A percentile compares a stretch with the other conserved stretches of the same genome.
phyloP scores from a whole-genome alignment of 2,329 filamentous ascomycete genomes.

The Pseudogymnoascus sp. region DNA sequence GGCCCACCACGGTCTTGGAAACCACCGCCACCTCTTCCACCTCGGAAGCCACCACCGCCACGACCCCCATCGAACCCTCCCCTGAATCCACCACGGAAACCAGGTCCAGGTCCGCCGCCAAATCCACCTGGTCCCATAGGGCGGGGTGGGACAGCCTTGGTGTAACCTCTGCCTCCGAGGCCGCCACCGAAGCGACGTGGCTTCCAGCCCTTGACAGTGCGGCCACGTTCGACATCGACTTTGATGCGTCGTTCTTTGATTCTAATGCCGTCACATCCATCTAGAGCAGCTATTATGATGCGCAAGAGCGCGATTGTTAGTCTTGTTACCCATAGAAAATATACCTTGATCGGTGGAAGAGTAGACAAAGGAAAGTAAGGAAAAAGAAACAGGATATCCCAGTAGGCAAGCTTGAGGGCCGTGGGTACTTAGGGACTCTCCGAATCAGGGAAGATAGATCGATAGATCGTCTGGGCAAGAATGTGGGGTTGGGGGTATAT shows the following conservation, averaged over 20 bases:
- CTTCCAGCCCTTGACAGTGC: conserved; percentile 89
- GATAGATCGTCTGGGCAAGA: conserved; percentile 17
- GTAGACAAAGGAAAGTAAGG: conserved; percentile 18
- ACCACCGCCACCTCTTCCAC: conserved; percentile 15
- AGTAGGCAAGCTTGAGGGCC: conserved; percentile 29
- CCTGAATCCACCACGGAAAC: conserved; percentile 29
- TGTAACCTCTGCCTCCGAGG: conserved; percentile 86
- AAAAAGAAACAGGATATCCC: conserved; percentile 26
- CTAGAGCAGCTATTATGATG: conserved; percentile 75
- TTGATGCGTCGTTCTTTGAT: conserved; percentile 89
- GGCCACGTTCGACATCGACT: conserved; percentile 91
- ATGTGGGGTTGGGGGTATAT: conserved; percentile 30
- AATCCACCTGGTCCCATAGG: conserved; percentile 56
- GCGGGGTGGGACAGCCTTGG: conserved; percentile 65
- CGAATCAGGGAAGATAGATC: conserved; percentile 31
- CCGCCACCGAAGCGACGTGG: conserved; percentile 87
- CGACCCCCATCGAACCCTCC: conserved; percentile 30
- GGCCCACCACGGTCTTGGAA: conserved; percentile 26
- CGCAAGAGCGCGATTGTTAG: conserved; percentile 59
- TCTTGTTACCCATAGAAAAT: conserved; percentile 50
- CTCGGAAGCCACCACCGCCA: conserved; percentile 44
- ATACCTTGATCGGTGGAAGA: conserved; percentile 32
- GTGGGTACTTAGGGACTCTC: conserved; percentile 25
- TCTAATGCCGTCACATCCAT: conserved; percentile 71
- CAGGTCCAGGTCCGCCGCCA: conserved; percentile 36